Base-by-base conservation (phyloP, 192 early-diverging fungal genomes). In the Borealophlyctis nickersoniae region DNA sequence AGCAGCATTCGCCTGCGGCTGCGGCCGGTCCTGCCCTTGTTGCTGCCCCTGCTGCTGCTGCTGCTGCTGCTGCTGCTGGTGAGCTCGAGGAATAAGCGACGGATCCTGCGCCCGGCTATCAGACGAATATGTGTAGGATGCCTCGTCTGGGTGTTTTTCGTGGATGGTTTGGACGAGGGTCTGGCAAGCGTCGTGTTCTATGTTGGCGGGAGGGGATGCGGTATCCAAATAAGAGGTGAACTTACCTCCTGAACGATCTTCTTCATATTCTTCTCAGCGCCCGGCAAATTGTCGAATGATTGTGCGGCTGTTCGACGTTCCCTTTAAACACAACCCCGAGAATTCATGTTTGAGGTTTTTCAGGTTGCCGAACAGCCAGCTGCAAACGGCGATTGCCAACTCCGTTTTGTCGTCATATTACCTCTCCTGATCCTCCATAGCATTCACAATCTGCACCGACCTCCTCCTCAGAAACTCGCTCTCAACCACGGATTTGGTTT, bases 21-120 rank as follows among this genome's bases (percentile, higher is more conserved):
- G 9, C 39, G 9, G 39, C 39, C 39, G 19, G 39, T 19, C 7
- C 39, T 45, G 9, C 7, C 39, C 7, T 19, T 19, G 19, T 13
- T 19, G 19, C 39, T 45, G n/a, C 39, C 39, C 39, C 39, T 45
- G 39, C 39, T 45, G 39, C 39, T 13, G 9, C 7, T 45, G 39
- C 7, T 45, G 39, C 39, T 45, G 39, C 39, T 54, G 29, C 53
- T 54, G 53, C 53, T 54, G 39, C 53, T 54, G 53, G 9, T 54
- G 39, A 13, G 39, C 7, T 19, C 39, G 7, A 7, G 39, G 39
- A 19, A 19, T 45, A 45, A 13, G 39, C 9, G 39, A 45, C 19
- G 39, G 19, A 45, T 45, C 39, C 7, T 7, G 7, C 19, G 39
- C 39, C n/a, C n/a, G n/a, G 39, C 9, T 19, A 13, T 45, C 9